A percentile compares a stretch with the other conserved stretches of the same genome.
Conservation (phyloP, 495 filamentous ascomycete genomes). For the Thozetella sp. region DNA sequence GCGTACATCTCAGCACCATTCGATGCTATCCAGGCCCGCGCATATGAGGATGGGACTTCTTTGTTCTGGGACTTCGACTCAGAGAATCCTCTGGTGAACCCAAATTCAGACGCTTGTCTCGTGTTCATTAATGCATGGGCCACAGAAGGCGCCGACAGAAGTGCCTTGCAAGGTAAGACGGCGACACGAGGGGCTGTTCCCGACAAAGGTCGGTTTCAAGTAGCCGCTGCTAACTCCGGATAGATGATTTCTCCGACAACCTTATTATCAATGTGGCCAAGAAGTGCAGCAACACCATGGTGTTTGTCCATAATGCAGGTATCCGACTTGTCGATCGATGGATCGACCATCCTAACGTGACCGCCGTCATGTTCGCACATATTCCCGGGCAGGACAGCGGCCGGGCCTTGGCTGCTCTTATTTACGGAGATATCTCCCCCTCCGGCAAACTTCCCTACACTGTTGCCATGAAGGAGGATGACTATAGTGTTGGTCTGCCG, state of each 20-base stretch:
- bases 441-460: slow-evolving; percentile 74
- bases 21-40: slow-evolving; percentile 55
- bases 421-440: slow-evolving; percentile 61
- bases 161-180: too few species aligned
- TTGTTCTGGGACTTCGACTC: slow-evolving; percentile 50
- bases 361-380: slow-evolving; percentile 62
- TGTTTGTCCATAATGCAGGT: slow-evolving; percentile 63
- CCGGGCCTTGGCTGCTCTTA: slow-evolving; percentile 52
- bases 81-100: slow-evolving; percentile 36
- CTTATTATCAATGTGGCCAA: slow-evolving; percentile 59
- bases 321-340: slow-evolving; percentile 59
- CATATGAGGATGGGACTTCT: slow-evolving; percentile 56
- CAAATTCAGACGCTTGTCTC: slow-evolving; percentile 64
- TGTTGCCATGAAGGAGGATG: slow-evolving; percentile 60
- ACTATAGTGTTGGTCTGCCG: slow-evolving; percentile 51
- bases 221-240: slow-evolving; percentile 23
- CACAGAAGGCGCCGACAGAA: slow-evolving; percentile 56
- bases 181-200: too few species aligned
- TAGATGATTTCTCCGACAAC: slow-evolving; percentile 55
- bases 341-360: slow-evolving; percentile 64
- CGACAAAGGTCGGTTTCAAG: too few species aligned
- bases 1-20: too few species aligned
- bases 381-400: slow-evolving; percentile 65
- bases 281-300: slow-evolving; percentile 62
- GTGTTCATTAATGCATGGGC: slow-evolving; percentile 66